Percentiles rank a stretch among this genome's conserved stretches.
Evolutionary conservation across 192 early-diverging fungal genomes (phyloP).

Genomic region (Entomortierella parvispora): DNA sequence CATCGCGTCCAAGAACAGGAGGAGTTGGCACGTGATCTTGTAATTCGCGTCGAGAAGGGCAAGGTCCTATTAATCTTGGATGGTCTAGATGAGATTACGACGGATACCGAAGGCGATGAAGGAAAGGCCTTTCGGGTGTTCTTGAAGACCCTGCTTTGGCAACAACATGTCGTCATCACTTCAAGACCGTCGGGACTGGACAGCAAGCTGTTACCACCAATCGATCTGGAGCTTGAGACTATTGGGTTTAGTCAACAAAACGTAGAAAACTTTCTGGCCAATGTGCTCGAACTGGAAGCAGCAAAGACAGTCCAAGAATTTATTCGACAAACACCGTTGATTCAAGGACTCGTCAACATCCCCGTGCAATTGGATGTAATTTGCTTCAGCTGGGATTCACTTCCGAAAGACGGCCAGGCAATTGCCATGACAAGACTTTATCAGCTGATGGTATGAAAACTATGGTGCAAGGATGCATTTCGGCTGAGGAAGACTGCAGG

Average conservation of each 20-base stretch:
- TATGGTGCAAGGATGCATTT: constrained; percentile 12
- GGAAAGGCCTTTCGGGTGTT: background rate
- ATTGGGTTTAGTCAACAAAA: constrained; percentile 13
- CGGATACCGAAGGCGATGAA: background rate
- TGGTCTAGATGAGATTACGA: constrained; percentile 19
- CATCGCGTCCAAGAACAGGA: background rate
- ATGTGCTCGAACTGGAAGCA: background rate
- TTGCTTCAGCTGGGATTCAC: constrained; percentile 9
- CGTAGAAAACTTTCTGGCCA: background rate
- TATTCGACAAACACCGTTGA: constrained; percentile 13
- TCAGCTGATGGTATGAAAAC: constrained; percentile 6
- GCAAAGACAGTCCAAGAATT: constrained; percentile 6
- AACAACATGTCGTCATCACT: constrained; percentile 8
- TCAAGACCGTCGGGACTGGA: constrained; percentile 6
- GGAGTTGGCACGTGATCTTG: background rate
- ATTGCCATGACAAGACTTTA: constrained; percentile 14
- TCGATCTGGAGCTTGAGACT: constrained; percentile 14
- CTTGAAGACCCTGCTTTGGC: background rate
- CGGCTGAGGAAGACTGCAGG: background rate
- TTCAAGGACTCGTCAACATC: constrained; percentile 21
- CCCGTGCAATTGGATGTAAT: constrained; percentile 19
- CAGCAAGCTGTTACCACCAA: background rate
- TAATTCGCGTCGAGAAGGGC: background rate
- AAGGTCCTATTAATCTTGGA: constrained; percentile 22
- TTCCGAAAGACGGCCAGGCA: background rate